These are phyloP conservation scores for Marasmius tenuissimus DNA, from an alignment of 1,284 basidiomycete species.

Conservation along the genomic window DNA sequence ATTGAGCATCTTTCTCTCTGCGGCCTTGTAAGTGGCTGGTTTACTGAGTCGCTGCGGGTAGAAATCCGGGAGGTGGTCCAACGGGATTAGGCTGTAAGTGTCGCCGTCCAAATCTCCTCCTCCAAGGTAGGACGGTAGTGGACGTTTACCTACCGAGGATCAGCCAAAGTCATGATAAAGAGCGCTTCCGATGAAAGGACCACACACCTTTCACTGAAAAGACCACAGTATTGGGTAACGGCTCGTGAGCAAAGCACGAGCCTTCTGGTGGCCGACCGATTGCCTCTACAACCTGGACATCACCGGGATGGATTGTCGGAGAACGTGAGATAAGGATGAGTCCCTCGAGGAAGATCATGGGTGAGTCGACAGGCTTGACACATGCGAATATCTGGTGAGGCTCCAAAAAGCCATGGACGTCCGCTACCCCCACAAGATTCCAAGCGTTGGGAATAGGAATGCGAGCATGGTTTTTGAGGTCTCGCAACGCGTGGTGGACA, in stretches of 20 bases:
- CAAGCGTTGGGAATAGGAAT: constrained; percentile 63
- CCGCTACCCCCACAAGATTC: constrained; percentile 70
- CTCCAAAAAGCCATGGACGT: constrained; percentile 50
- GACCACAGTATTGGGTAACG: constrained; percentile 55
- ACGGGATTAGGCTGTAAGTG: constrained; percentile 53
- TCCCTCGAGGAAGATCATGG: constrained; percentile 51
- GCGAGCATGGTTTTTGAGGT: constrained; percentile 65
- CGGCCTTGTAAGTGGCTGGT: constrained; percentile 56
- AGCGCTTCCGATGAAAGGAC: not conserved
- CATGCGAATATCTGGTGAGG: constrained; percentile 60
- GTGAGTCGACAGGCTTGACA: constrained; percentile 39
- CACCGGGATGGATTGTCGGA: constrained; percentile 68
- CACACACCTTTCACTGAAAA: constrained; percentile 53
- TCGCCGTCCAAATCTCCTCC: constrained; percentile 58
- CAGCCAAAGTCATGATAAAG: not conserved
- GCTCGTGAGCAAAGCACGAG: constrained; percentile 52
- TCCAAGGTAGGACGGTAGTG: constrained; percentile 60
- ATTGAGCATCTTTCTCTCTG: constrained; percentile 44
- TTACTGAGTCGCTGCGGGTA: constrained; percentile 24
- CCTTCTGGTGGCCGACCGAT: constrained; percentile 57
- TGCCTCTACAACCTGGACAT: constrained; percentile 59
- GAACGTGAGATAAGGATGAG: constrained; percentile 58
- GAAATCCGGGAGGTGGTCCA: constrained; percentile 38
- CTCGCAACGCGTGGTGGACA: constrained; percentile 58
- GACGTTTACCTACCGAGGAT: constrained; percentile 44